phyloP scores from a whole-genome alignment of 179 eudicot genomes.

The Corrigiola litoralis region DNA sequence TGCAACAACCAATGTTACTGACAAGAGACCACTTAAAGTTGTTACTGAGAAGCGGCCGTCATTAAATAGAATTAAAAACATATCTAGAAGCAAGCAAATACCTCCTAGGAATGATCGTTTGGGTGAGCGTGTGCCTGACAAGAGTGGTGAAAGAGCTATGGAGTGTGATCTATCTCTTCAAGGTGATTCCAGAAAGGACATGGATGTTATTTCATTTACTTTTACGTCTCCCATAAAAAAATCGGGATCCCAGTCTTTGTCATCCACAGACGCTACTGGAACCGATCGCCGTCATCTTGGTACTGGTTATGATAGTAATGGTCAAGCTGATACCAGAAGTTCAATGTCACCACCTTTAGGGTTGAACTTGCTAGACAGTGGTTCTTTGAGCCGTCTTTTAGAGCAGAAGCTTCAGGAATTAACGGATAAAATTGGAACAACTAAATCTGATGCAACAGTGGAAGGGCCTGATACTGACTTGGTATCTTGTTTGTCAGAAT shows the following conservation, averaged over 20 bases:
- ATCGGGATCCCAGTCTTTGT: conserved; percentile 30
- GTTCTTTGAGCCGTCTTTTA: conserved; percentile 74
- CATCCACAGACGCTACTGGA: conserved; percentile 33
- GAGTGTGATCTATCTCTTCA: conserved; percentile 41
- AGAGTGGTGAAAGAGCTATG: conserved; percentile 36
- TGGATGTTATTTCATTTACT: conserved; percentile 91
- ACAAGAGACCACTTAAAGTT: conserved; percentile 35
- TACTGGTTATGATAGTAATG: conserved; percentile 26
- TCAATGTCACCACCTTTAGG: conserved; percentile 40
- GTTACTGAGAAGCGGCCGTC: conserved; percentile 28
- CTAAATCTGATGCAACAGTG: conserved; percentile 29
- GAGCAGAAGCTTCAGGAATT: conserved; percentile 90
- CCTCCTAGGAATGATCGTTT: conserved; percentile 23
- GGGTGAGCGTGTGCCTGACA: conserved; percentile 29
- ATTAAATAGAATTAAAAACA: conserved; percentile 36
- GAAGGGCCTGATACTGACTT: conserved; percentile 30
- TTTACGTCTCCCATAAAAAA: conserved; percentile 91
- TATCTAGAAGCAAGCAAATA: conserved; percentile 38
- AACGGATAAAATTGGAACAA: conserved; percentile 58
- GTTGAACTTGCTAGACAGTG: conserved; percentile 47
- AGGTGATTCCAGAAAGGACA: conserved; percentile 44
- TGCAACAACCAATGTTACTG: conserved; percentile 28
- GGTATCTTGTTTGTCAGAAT: conserved; percentile 31
- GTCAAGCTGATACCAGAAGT: conserved; percentile 27
- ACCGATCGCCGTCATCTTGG: conserved; percentile 16